Base-by-base conservation (phyloP, 306 rosid genomes). In the Mimosa bimucronata region DNA sequence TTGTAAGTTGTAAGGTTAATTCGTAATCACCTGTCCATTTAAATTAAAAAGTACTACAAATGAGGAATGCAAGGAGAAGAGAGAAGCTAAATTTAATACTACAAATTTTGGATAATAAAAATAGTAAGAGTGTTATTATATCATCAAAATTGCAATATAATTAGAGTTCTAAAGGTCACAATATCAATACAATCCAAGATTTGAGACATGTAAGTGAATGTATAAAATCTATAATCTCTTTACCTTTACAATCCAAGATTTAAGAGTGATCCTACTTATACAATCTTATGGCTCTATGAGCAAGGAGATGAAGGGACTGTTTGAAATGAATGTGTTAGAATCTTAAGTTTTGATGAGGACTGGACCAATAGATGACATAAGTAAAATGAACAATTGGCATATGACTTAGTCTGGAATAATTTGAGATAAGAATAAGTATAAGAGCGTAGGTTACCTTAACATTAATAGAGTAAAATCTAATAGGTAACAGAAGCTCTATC, bases 281-380 rank as follows among this genome's bases (percentile, higher is more conserved):
- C 58, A 52, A 18, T 19, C 68, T 80, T 40, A 84, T 0, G 75
- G 85, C 66, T 86, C n/a, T 82, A 8, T 57, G 15, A 23, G 23
- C 28, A 9, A 57, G 30, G 66, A 29, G 28, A 23, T 28, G 41
- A 57, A 41, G 7, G 44, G 16, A 19, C 3, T 37, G 18, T 66
- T n/a, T 66, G 72, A 38, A 66, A n/a, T 66, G 72, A 38, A 66
- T 9, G 28, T n/a, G 31, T 15, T 31, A 65, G 26, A 16, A 31
- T 66, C 19, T n/a, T 9, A n/a, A 26, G 9, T 8, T 31, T 31
- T 31, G n/a, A n/a, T n/a, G n/a, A n/a, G n/a, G n/a, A n/a, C n/a
- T n/a, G n/a, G n/a, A n/a, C n/a, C n/a, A n/a, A n/a, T n/a, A n/a
- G n/a, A n/a, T n/a, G n/a, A n/a, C n/a, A n/a, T n/a, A n/a, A n/a